Percentiles rank a stretch among this genome's conserved stretches.
These are phyloP conservation scores for Hypericum androsaemum DNA, from an alignment of 345 rosid species.

Conservation along the genomic window DNA sequence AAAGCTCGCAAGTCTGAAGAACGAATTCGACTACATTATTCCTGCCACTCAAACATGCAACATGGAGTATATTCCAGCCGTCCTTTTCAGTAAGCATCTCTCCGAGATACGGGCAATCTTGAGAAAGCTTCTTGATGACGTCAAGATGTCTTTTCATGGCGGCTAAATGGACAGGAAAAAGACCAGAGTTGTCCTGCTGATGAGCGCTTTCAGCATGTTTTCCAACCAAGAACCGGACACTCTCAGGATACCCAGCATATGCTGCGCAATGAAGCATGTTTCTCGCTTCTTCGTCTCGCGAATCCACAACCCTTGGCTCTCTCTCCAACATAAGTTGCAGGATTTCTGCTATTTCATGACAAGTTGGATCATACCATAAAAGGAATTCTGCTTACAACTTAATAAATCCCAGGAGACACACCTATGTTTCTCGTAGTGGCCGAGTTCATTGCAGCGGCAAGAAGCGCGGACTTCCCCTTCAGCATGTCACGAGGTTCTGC, in stretches of 20 bases:
- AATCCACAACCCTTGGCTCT: slow-evolving; percentile 4
- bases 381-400: no score
- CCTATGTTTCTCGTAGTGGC: no score
- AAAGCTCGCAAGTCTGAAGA: background rate
- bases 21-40: background rate
- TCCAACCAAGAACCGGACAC: background rate
- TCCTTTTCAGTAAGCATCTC: slow-evolving; percentile 4
- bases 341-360: slow-evolving; percentile 7
- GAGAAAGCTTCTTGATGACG: background rate
- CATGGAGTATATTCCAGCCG: slow-evolving; percentile 21
- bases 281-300: slow-evolving; percentile 14
- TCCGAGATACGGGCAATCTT: background rate
- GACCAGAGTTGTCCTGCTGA: background rate
- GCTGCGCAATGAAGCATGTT: slow-evolving; percentile 11
- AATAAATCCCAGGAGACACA: no score
- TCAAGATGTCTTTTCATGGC: background rate
- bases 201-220: background rate
- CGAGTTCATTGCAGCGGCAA: no score
- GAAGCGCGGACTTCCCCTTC: no score
- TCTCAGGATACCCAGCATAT: background rate
- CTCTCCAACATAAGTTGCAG: slow-evolving; percentile 2
- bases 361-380: background rate
- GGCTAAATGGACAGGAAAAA: slow-evolving; percentile 7
- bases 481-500: no score
- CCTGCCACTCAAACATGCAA: slow-evolving; percentile 15